Conservation (phyloP, 352 stramenopile species). For the Phytophthora brassicae region DNA sequence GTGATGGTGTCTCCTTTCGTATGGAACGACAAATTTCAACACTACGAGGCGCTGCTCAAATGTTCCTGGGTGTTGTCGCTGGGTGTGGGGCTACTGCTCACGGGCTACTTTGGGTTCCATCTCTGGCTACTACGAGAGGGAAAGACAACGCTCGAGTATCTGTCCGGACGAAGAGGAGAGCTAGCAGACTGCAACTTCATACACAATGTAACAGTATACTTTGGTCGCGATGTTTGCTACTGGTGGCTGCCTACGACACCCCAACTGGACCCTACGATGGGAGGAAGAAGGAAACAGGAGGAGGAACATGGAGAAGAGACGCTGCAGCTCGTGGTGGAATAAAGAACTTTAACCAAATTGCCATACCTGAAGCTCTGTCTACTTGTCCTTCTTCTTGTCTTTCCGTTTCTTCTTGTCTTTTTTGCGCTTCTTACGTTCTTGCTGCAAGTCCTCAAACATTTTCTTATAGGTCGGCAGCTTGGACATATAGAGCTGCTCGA, state of each 20-base stretch:
- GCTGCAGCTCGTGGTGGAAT: slow-evolving; percentile 43
- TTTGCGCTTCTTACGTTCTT: slow-evolving; percentile 86
- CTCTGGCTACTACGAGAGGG: slow-evolving; percentile 65
- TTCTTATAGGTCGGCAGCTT: slow-evolving; percentile 66
- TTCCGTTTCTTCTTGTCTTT: slow-evolving; percentile 91
- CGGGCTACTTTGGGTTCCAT: slow-evolving; percentile 77
- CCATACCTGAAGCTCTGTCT: neutral
- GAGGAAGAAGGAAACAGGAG: slow-evolving; percentile 10
- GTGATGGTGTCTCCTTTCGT: slow-evolving; percentile 38
- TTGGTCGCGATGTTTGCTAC: slow-evolving; percentile 49
- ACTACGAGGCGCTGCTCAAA: slow-evolving; percentile 32
- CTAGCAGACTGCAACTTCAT: slow-evolving; percentile 43
- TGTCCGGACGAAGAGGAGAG: slow-evolving; percentile 54
- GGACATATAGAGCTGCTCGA: slow-evolving; percentile 73
- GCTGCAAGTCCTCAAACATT: slow-evolving; percentile 78
- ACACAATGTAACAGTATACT: slow-evolving; percentile 67
- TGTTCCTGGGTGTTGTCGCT: slow-evolving; percentile 55
- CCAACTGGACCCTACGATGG: slow-evolving; percentile 32
- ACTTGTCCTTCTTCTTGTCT: slow-evolving; percentile 89
- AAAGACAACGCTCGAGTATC: slow-evolving; percentile 79
- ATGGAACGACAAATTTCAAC: slow-evolving; percentile 15
- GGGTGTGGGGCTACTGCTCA: slow-evolving; percentile 52
- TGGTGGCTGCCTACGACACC: slow-evolving; percentile 67
- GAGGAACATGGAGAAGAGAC: slow-evolving; percentile 31
- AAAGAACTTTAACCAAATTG: slow-evolving; percentile 22